Evolutionary conservation across 2,329 filamentous ascomycete species (phyloP), one percentile per base, ranked within the genome.

Genomic region (Ophiocordyceps camponoti-floridani): DNA sequence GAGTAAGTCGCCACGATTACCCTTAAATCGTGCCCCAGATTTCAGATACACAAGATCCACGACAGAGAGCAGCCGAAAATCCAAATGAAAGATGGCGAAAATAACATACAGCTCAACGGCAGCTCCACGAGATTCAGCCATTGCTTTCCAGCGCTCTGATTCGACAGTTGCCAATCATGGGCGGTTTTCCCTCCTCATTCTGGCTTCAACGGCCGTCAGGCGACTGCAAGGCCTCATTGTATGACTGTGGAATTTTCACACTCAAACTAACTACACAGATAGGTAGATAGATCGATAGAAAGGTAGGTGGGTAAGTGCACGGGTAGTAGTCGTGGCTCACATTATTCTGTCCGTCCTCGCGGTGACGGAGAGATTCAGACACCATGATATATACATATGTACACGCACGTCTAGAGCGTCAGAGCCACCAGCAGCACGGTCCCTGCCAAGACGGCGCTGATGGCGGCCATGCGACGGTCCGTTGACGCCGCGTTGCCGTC

Each of bases 21-120:
- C 60, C 59, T 63, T 60, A 61, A 60, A 60, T 59, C 57, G 53
- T 61, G 60, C 60, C 60, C 60, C 60, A 56, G 55, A 57, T 55
- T 52, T 57, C 53, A 53, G 62, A 64, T 64, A 64, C 62, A 64
- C 62, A 64, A 62, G 43, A 47, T 48, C 50, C 57, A 61, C 54
- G 53, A 48, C 40, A 23, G 44, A 40, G 9, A 19, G 19, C n/a
- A 12, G 28, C 16, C 16, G 37, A 49, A 52, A 49, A 45, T 40
- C 33, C 48, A 46, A 48, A 45, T 44, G 11, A 23, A 23, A 35
- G 43, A 38, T 18, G 18, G 10, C n/a, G 7, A 38, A 38, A 38
- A 9, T 18, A n/a, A 38, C 14, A 35, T 16, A 9, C 6, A 16
- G 33, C 14, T 18, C 2, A 18, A 18, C 28, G 28, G 12, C 28